Conservation (phyloP, 441 rosid species). For the Euphorbia celastroides region DNA sequence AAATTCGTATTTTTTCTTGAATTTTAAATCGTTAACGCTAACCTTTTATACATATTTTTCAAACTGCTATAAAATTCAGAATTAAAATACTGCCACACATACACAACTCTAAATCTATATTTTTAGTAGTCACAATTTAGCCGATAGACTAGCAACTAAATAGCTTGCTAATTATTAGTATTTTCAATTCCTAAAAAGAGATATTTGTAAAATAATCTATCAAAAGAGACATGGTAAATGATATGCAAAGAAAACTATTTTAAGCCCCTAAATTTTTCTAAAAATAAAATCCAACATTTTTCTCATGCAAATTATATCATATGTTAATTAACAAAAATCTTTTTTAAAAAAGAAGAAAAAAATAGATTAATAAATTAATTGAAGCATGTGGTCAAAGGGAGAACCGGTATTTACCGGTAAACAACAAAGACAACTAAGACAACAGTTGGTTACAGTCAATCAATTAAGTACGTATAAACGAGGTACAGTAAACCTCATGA, state of each 20-base stretch:
- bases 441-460: slow-evolving; percentile 1
- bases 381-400: background rate
- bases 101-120: background rate
- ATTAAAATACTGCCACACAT: background rate
- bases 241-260: no score
- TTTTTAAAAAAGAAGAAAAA: background rate
- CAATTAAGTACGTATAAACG: background rate
- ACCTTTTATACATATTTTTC: no score
- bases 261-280: no score
- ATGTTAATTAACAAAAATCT: no score
- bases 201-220: no score
- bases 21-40: background rate
- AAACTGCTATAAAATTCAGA: background rate
- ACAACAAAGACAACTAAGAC: background rate
- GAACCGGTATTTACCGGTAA: slow-evolving; percentile 8
- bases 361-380: background rate
- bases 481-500: background rate
- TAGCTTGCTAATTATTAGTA: background rate
- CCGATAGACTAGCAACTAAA: slow-evolving; percentile 8
- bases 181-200: no score
- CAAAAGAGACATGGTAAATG: no score
- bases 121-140: background rate
- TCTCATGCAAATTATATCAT: no score
- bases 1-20: background rate
- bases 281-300: no score